A percentile compares a stretch with the other conserved stretches of the same genome.
These are phyloP conservation scores for Danielia oregonensis DNA, from an alignment of 805 yeast genomes.

Conservation along the genomic window DNA sequence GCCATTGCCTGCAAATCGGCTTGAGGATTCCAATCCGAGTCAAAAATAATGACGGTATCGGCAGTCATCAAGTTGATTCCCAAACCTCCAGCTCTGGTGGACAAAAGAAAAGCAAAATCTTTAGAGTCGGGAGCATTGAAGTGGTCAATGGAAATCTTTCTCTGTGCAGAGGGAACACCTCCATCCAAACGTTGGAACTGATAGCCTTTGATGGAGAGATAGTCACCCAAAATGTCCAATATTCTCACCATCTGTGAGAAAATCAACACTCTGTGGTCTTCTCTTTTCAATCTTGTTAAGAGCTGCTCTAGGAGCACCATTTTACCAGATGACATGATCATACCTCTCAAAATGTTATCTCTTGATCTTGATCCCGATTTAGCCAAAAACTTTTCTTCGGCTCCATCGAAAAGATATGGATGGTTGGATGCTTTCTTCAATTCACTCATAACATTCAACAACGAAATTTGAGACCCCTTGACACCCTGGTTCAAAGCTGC, in stretches of 20 bases:
- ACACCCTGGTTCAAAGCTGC: constrained; percentile 85
- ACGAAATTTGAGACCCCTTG: constrained; percentile 69
- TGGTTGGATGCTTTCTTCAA: constrained; percentile 96
- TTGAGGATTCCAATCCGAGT: constrained; percentile 99
- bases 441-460: constrained; percentile 91
- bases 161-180: constrained; percentile 89
- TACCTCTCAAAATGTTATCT: constrained; percentile 80
- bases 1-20: constrained; percentile 99
- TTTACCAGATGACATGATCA: constrained; percentile 97
- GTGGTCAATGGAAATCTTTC: constrained; percentile 94
- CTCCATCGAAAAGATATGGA: constrained; percentile 91
- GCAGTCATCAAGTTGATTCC: constrained; percentile 99
- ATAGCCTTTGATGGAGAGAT: constrained; percentile 79
- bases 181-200: constrained; percentile 94
- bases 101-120: constrained; percentile 84
- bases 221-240: constrained; percentile 93
- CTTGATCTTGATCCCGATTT: constrained; percentile 62
- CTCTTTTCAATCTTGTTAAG: constrained; percentile 76
- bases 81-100: constrained; percentile 98
- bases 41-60: constrained; percentile 96
- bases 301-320: constrained; percentile 94
- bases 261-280: constrained; percentile 93
- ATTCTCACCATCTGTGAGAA: constrained; percentile 97
- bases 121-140: constrained; percentile 90
- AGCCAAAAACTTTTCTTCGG: constrained; percentile 75